A percentile compares a stretch with the other conserved stretches of the same genome.
These are phyloP conservation scores for Umbelopsis sp. DNA, from an alignment of 192 early-diverging fungal species.

Conservation along the genomic window DNA sequence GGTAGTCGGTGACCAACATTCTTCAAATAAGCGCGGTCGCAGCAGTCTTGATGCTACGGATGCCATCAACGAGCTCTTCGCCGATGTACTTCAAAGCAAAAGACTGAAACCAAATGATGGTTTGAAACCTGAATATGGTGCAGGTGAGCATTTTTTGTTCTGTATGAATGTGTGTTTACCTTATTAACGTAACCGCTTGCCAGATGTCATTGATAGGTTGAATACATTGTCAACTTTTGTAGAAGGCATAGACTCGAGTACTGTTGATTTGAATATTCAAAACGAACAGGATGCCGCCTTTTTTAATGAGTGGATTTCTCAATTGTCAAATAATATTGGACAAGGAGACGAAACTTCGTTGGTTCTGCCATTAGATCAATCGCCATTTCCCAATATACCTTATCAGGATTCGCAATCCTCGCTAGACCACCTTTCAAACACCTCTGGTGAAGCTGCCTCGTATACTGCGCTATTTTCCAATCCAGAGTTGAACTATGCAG, in stretches of 20 bases:
- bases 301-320: slow-evolving; percentile 30
- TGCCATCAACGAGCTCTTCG: slow-evolving; percentile 23
- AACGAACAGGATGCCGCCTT: slow-evolving; percentile 18
- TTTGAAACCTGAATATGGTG: slow-evolving; percentile 29
- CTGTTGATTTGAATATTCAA: slow-evolving; percentile 15
- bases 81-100: slow-evolving; percentile 25
- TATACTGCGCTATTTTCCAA: neutral
- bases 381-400: neutral
- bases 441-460: slow-evolving; percentile 5
- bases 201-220: slow-evolving; percentile 27
- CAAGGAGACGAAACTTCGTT: neutral
- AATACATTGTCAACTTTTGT: slow-evolving; percentile 25
- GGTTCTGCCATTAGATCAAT: neutral
- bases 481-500: neutral
- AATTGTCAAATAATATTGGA: slow-evolving; percentile 24
- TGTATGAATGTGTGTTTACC: neutral
- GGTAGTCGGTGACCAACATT: neutral
- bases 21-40: slow-evolving; percentile 1
- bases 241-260: slow-evolving; percentile 19
- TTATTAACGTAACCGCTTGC: neutral
- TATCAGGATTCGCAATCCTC: neutral
- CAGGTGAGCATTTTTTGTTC: slow-evolving; percentile 12
- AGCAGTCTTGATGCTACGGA: slow-evolving; percentile 13
- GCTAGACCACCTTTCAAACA: neutral
- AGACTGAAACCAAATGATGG: neutral